Percentiles rank a stretch among this genome's conserved stretches.
These are phyloP conservation scores for Nymphaea colorata DNA, from an alignment of 164 flowering plant species.

Conservation along the genomic window DNA sequence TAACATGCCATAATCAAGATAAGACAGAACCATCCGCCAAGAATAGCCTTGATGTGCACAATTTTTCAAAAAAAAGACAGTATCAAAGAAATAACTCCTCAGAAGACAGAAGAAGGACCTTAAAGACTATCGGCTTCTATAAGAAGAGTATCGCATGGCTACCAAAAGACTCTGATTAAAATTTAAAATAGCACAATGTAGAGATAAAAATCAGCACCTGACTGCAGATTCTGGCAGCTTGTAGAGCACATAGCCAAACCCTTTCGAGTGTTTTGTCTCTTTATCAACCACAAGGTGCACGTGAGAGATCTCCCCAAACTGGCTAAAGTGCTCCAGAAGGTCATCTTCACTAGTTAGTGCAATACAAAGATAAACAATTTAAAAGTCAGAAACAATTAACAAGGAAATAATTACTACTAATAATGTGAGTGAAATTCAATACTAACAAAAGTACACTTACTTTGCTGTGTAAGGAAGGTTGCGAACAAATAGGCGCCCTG, in stretches of 20 bases:
- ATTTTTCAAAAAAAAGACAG: neutral
- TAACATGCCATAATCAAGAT: neutral
- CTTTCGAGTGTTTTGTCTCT: slow-evolving; percentile 78
- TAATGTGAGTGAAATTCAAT: neutral
- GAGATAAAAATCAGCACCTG: slow-evolving; percentile 33
- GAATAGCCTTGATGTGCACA: neutral
- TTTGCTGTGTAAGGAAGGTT: slow-evolving; percentile 90
- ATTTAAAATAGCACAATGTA: neutral
- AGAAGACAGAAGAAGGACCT: neutral
- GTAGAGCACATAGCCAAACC: slow-evolving; percentile 66
- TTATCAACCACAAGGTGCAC: slow-evolving; percentile 84
- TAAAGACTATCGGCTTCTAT: neutral
- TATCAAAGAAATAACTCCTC: neutral
- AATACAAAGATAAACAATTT: neutral
- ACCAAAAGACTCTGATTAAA: neutral
- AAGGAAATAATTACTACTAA: neutral
- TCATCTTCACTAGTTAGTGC: slow-evolving; percentile 71
- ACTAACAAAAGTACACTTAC: slow-evolving; percentile 22
- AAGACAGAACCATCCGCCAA: neutral
- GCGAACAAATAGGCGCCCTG: slow-evolving; percentile 78
- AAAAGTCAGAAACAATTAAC: neutral
- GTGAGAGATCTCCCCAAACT: slow-evolving; percentile 54
- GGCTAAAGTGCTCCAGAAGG: slow-evolving; percentile 54
- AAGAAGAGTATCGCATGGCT: neutral
- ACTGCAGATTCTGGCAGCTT: slow-evolving; percentile 63